phyloP scores from a whole-genome alignment of 83 land plant species.

The Diphasiastrum complanatum region DNA sequence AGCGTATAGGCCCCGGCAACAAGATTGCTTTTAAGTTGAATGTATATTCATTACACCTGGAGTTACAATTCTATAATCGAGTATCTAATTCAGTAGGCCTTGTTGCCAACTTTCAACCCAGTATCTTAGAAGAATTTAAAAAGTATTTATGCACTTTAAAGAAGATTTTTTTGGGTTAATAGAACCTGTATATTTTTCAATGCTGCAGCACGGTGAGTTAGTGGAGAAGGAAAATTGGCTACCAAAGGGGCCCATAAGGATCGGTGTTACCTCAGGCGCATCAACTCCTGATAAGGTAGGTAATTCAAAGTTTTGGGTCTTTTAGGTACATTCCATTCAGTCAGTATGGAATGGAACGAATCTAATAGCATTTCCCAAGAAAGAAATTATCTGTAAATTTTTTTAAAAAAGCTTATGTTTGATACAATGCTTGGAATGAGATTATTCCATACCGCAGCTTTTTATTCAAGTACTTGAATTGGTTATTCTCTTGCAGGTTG shows the following conservation, averaged over 20 bases:
- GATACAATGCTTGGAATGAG: neutral
- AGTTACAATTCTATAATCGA: neutral
- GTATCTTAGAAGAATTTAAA: neutral
- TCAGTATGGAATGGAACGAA: neutral
- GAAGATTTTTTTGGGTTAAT: neutral
- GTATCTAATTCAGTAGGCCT: neutral
- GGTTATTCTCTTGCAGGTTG: conserved; percentile 18
- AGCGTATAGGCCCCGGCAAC: conserved; percentile 87
- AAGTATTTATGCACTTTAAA: neutral
- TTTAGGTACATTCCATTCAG: neutral
- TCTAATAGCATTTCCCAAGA: neutral
- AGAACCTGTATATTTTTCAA: neutral
- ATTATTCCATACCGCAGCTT: no score
- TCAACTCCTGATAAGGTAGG: conserved; percentile 94
- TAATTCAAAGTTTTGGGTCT: neutral
- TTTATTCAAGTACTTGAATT: no score
- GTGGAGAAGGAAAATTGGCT: conserved; percentile 86
- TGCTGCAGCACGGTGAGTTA: conserved; percentile 74
- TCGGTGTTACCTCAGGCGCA: conserved; percentile 91
- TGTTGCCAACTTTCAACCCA: neutral
- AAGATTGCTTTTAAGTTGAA: conserved; percentile 61
- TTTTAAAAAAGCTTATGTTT: neutral
- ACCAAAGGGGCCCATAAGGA: conserved; percentile 75
- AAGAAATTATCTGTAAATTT: neutral
- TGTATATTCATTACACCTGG: conserved; percentile 36